Conservation (phyloP, 768 basidiomycete genomes). For the Sistotremastrum niveocremeum region DNA sequence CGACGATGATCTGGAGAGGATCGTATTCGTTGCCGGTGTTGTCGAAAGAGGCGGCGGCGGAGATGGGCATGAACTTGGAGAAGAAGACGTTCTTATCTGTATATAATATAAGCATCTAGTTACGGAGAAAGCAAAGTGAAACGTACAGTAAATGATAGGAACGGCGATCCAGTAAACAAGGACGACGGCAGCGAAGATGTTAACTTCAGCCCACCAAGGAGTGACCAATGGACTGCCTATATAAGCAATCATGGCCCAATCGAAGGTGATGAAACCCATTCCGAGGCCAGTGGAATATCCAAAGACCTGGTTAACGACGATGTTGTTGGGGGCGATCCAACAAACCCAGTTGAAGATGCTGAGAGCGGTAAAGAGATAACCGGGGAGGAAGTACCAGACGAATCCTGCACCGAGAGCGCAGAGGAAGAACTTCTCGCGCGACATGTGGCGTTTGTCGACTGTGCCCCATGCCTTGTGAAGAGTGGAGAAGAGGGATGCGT, state of each 20-base stretch:
- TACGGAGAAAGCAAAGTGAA: slow-evolving; percentile 9
- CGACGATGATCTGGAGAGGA: slow-evolving; percentile 23
- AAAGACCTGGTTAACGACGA: slow-evolving; percentile 19
- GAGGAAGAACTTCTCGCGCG: slow-evolving; percentile 18
- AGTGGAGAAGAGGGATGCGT: slow-evolving; percentile 16
- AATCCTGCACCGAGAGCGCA: slow-evolving; percentile 11
- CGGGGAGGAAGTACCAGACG: slow-evolving; percentile 18
- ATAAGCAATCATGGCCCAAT: slow-evolving; percentile 19
- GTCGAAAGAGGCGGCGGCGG: slow-evolving; percentile 29
- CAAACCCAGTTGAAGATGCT: slow-evolving; percentile 19
- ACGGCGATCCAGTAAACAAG: slow-evolving; percentile 14
- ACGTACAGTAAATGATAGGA: slow-evolving; percentile 15
- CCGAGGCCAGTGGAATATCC: slow-evolving; percentile 21
- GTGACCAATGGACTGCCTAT: slow-evolving; percentile 17
- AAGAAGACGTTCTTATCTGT: slow-evolving; percentile 25
- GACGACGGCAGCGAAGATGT: slow-evolving; percentile 15
- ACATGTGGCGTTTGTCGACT: slow-evolving; percentile 6
- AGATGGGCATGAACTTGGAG: slow-evolving; percentile 25
- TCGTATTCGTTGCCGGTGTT: slow-evolving; percentile 28
- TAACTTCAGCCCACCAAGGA: slow-evolving; percentile 21
- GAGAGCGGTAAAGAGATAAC: slow-evolving; percentile 25
- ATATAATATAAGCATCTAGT: slow-evolving; percentile 9
- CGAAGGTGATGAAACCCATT: slow-evolving; percentile 22
- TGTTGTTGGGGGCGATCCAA: slow-evolving; percentile 27
- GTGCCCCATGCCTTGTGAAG: slow-evolving; percentile 10